Evolutionary conservation across 768 basidiomycete genomes (phyloP).

Genomic region (Sistotremastrum suecicum): DNA sequence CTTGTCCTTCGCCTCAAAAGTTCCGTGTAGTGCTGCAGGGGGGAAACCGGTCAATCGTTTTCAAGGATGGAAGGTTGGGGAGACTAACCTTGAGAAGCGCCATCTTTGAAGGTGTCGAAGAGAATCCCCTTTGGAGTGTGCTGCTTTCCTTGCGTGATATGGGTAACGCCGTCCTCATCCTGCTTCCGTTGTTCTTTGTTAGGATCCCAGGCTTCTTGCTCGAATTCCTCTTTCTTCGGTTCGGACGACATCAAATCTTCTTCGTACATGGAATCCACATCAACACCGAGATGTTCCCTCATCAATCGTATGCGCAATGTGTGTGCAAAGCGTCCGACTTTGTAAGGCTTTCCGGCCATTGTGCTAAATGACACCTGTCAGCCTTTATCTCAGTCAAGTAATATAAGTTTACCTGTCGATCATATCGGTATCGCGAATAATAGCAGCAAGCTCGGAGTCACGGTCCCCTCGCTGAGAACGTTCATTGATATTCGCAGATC

Average conservation of each 20-base stretch:
- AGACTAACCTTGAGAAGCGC: constrained; percentile 35
- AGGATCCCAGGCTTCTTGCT: constrained; percentile 59
- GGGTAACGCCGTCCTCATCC: constrained; percentile 22
- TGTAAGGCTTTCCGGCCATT: constrained; percentile 90
- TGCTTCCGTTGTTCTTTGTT: constrained; percentile 48
- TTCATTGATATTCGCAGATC: constrained; percentile 97
- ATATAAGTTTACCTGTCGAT: constrained; percentile 56
- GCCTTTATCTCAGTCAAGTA: neutral
- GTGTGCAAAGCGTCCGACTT: constrained; percentile 96
- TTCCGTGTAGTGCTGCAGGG: constrained; percentile 31
- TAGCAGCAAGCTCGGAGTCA: constrained; percentile 87
- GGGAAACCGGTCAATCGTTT: neutral
- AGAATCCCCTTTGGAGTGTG: constrained; percentile 14
- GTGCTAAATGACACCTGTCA: constrained; percentile 29
- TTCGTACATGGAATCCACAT: constrained; percentile 79
- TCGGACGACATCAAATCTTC: constrained; percentile 49
- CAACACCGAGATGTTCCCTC: constrained; percentile 92
- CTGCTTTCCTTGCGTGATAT: constrained; percentile 20
- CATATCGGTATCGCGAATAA: constrained; percentile 95
- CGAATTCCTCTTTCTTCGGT: constrained; percentile 33
- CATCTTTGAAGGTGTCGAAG: constrained; percentile 23
- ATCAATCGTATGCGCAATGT: constrained; percentile 86
- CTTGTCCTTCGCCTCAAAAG: constrained; percentile 24
- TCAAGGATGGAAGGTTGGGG: neutral
- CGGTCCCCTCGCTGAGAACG: constrained; percentile 91